Percentiles rank a stretch among this genome's conserved stretches.
Conservation (phyloP, 1,139 yeast species). For the Suhomyces bolitotheri region DNA sequence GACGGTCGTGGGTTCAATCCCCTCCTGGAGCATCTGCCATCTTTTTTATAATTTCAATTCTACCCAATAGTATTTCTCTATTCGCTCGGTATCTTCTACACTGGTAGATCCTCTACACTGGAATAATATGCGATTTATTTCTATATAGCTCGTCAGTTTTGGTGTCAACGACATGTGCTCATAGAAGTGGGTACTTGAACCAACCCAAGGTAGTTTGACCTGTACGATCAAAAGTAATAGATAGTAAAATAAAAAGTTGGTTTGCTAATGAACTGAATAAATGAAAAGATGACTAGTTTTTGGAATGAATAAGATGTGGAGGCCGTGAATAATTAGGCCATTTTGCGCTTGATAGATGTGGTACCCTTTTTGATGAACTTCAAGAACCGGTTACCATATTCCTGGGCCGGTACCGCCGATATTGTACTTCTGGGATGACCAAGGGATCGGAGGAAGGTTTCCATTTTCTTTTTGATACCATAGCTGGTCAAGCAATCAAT, state of each 20-base stretch:
- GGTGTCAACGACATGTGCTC: too few species aligned
- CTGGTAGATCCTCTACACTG: too few species aligned
- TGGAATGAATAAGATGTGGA: not conserved
- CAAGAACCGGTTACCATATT: conserved; percentile 85
- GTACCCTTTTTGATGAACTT: conserved; percentile 59
- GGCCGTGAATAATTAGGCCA: conserved; percentile 2
- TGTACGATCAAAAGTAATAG: too few species aligned
- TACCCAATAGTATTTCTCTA: too few species aligned
- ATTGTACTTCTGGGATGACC: conserved; percentile 68
- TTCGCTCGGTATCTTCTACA: too few species aligned
- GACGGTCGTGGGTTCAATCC: conserved; percentile 61
- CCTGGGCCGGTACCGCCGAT: conserved; percentile 87
- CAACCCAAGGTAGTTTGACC: too few species aligned
- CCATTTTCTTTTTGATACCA: conserved; percentile 71
- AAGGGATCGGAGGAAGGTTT: conserved; percentile 82
- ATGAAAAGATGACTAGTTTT: conserved; percentile 3
- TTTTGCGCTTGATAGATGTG: conserved; percentile 9
- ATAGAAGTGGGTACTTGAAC: too few species aligned
- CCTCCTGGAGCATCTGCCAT: conserved; percentile 55
- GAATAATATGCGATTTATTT: too few species aligned
- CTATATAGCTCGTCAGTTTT: too few species aligned
- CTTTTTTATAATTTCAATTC: too few species aligned
- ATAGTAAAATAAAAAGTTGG: conserved; percentile 1
- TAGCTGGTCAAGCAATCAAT: conserved; percentile 93
- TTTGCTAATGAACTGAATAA: conserved; percentile 8